Base-by-base conservation (phyloP, 176 grass and related monocot genomes). In the Cymbopogon citratus region DNA sequence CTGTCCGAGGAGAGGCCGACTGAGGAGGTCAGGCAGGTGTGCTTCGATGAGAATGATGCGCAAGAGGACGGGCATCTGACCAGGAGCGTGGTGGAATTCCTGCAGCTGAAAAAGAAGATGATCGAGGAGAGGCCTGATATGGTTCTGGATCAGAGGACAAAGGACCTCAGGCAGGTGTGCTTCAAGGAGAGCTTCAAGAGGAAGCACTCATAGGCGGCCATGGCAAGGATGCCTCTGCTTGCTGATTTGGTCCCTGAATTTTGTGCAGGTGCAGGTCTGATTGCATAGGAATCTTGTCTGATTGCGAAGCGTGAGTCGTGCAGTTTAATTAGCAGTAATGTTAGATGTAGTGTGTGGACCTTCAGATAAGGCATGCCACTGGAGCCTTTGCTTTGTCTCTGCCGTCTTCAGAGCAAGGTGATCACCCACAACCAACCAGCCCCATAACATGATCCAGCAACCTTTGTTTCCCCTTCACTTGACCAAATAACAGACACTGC, bases 161-260 rank as follows among this genome's bases (percentile, higher is more conserved):
- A 69, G 85, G n/a, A 23, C 25, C 62, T 90, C 13, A 90, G 85
- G 75, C 91, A 93, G 65, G 82, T 60, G 24, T 90, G 65, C 26
- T 90, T 88, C 82, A 88, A 90, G 85, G 85, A 87, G 72, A 87
- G 49, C 0, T 83, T 21, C 57, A 87, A 83, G 74, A 83, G 74
- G 73, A 51, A 25, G 68, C 62, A 40, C 52, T 43, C 40, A 43
- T 40, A 9, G 38, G 38, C 38, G 38, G 38, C 38, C 38, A 40
- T 40, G 38, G 38, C 38, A 40, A 40, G 38, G 38, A 40, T 40
- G 38, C 38, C 38, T 40, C 38, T 40, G 38, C 38, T 40, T 40
- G 38, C 38, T 9, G 38, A 40, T 40, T 40, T 40, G 38, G 38
- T 40, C 38, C 38, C 38, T 40, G 38, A 40, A 40, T 40, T 1